These are phyloP conservation scores for Grammothele lineata DNA, from an alignment of 768 basidiomycete species.

Conservation along the genomic window DNA sequence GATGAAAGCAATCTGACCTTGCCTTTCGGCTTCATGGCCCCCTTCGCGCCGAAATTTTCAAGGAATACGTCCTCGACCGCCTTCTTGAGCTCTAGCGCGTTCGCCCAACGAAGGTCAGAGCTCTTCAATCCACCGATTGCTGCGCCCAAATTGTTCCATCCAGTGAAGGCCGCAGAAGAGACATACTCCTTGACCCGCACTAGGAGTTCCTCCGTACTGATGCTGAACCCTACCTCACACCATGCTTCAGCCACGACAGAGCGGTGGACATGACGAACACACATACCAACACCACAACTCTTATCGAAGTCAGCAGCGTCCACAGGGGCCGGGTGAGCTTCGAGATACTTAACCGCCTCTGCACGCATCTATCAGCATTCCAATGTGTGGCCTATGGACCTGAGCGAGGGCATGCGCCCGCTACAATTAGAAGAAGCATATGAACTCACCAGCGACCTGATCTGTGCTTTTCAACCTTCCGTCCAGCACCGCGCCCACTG, in stretches of 20 bases:
- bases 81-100: slow-evolving; percentile 79
- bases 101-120: slow-evolving; percentile 76
- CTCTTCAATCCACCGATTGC: slow-evolving; percentile 61
- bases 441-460: slow-evolving; percentile 76
- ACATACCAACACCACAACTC: slow-evolving; percentile 79
- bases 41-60: slow-evolving; percentile 70
- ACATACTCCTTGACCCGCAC: slow-evolving; percentile 55
- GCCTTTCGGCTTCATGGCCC: slow-evolving; percentile 55
- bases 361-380: neutral
- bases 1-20: slow-evolving; percentile 41
- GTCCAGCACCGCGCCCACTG: slow-evolving; percentile 65
- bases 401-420: too few species aligned
- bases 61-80: slow-evolving; percentile 67
- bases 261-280: neutral
- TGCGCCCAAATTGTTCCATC: slow-evolving; percentile 75
- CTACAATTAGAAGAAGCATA: neutral
- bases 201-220: slow-evolving; percentile 63
- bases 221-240: slow-evolving; percentile 63
- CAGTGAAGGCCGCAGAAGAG: slow-evolving; percentile 46
- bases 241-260: neutral
- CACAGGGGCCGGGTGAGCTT: slow-evolving; percentile 54
- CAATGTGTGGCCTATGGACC: neutral
- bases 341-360: slow-evolving; percentile 79
- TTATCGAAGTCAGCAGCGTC: slow-evolving; percentile 69
- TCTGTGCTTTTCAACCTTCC: slow-evolving; percentile 75